Evolutionary conservation across 2,329 filamentous ascomycete species (phyloP).

Genomic region (Apiospora kogelbergensis): DNA sequence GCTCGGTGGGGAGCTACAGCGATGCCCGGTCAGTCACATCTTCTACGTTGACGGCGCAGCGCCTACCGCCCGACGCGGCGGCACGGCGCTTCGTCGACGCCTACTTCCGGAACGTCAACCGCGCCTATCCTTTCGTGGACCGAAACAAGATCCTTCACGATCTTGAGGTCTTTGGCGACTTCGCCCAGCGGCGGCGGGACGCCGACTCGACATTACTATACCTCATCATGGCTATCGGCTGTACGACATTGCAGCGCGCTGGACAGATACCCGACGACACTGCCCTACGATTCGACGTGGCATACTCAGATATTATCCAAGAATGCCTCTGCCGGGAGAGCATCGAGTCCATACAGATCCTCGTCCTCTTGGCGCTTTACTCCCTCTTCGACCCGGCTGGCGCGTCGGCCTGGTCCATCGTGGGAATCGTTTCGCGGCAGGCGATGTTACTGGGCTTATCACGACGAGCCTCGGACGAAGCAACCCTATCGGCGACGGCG

Average conservation of each 20-base stretch:
- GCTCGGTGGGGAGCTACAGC: constrained; percentile 8
- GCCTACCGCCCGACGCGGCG: constrained; percentile 23
- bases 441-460: constrained; percentile 39
- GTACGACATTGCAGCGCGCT: constrained; percentile 42
- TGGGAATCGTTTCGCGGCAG: constrained; percentile 40
- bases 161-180: constrained; percentile 30
- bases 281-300: constrained; percentile 34
- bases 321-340: constrained; percentile 37
- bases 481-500: constrained; percentile 22
- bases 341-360: constrained; percentile 40
- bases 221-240: constrained; percentile 47
- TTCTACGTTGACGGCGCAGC: constrained; percentile 7
- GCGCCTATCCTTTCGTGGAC: constrained; percentile 46
- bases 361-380: constrained; percentile 42
- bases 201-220: constrained; percentile 37
- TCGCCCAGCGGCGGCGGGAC: constrained; percentile 24
- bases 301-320: constrained; percentile 40
- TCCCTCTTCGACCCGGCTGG: constrained; percentile 42
- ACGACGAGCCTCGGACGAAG: constrained; percentile 29
- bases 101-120: constrained; percentile 45
- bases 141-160: constrained; percentile 33
- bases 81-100: constrained; percentile 40
- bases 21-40: background rate
- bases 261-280: constrained; percentile 38
- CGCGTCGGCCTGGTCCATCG: constrained; percentile 40